These are phyloP conservation scores for Actinomucor elegans DNA, from an alignment of 371 early-diverging fungal genomes.

Conservation along the genomic window DNA sequence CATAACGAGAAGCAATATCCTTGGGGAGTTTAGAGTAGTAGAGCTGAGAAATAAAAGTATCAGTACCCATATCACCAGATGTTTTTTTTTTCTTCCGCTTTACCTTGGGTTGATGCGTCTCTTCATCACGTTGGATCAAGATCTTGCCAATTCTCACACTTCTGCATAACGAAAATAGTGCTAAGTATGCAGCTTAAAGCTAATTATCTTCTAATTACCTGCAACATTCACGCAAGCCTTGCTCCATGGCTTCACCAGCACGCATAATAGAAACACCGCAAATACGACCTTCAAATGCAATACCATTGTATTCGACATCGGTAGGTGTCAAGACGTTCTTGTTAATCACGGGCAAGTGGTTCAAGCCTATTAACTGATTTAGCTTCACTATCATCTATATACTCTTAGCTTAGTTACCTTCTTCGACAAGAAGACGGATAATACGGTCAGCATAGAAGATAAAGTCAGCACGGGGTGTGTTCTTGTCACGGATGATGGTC, in stretches of 20 bases:
- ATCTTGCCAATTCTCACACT: constrained; percentile 93
- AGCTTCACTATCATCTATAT: background rate
- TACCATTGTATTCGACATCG: constrained; percentile 69
- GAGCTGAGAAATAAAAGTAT: constrained; percentile 43
- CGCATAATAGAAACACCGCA: constrained; percentile 96
- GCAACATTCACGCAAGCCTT: constrained; percentile 90
- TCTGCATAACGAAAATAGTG: constrained; percentile 34
- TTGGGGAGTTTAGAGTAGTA: constrained; percentile 91
- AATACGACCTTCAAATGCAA: constrained; percentile 84
- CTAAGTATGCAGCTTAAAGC: too few species aligned
- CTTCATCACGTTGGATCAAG: constrained; percentile 93
- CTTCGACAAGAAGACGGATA: constrained; percentile 89
- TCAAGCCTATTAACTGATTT: constrained; percentile 60
- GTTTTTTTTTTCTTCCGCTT: background rate
- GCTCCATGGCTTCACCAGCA: constrained; percentile 94
- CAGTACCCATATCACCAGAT: constrained; percentile 2
- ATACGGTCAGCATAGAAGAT: constrained; percentile 93
- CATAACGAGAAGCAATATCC: constrained; percentile 83
- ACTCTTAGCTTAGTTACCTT: constrained; percentile 51
- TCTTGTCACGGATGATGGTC: constrained; percentile 83
- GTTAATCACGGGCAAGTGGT: constrained; percentile 84
- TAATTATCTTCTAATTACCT: too few species aligned
- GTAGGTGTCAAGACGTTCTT: constrained; percentile 81
- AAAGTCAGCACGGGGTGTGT: constrained; percentile 85
- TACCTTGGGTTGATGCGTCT: constrained; percentile 85